Base-by-base conservation (phyloP, 306 rosid genomes). In the Acacia acuminata region DNA sequence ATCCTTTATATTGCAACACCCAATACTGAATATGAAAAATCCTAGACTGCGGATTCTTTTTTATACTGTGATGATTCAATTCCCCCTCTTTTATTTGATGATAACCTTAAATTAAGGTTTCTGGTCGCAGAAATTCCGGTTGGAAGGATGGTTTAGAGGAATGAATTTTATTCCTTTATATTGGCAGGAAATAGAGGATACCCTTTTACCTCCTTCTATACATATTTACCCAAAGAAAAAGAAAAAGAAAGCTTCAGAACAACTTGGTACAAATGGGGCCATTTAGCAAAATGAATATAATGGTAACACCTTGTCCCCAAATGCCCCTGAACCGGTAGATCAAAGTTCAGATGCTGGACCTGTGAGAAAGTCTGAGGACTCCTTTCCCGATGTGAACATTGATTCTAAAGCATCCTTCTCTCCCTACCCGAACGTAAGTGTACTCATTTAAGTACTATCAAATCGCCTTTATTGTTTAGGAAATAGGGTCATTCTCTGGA, bases 121-220 rank as follows among this genome's bases (percentile, higher is more conserved):
- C 16, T 78, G 77, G 44, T 82, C 47, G 24, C 45, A 56, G 67
- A 44, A 76, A 55, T 5, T 17, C 27, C 24, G 40, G 40, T 78
- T 77, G 50, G 17, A 78, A 44, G 55, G 70, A 78, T 43, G 53
- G 40, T 19, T 27, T 14, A 45, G 42, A 63, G 43, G 65, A 43
- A 73, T n/a, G 58, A 38, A 75, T 22, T 32, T 72, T 77, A 14
- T 19, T 47, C 38, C 30, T 63, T 68, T 38, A 51, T 69, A 72
- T 64, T 87, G 88, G 85, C 92, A 96, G 99, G 94, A 90, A 69
- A 90, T 92, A 84, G 98, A 94, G 72, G 92, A 90, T 45, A 80
- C 83, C 79, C 89, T 94, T 63, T 92, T 94, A 81, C 99, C 98
- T 0, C 94, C 97, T 72, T 36, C 40, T 36, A 1, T 36, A 36